Conservation (phyloP, 225 moss, liverwort and hornwort species). For the Climacium dendroides region DNA sequence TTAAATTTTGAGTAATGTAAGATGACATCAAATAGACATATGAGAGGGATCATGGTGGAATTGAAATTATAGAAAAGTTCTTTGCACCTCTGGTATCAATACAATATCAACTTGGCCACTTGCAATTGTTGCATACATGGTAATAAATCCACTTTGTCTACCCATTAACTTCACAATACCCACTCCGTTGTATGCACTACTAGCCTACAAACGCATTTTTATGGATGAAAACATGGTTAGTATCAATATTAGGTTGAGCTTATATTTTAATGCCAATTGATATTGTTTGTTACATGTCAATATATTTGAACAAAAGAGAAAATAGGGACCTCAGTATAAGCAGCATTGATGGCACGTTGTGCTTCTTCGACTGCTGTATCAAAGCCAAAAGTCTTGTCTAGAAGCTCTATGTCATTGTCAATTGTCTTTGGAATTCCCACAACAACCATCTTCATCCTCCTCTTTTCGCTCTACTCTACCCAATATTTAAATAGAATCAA, state of each 20-base stretch:
- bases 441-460: conserved; percentile 73
- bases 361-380: conserved; percentile 95
- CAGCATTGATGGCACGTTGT: conserved; percentile 87
- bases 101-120: conserved; percentile 94
- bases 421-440: conserved; percentile 91
- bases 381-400: conserved; percentile 95
- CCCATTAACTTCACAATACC: conserved; percentile 96
- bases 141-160: conserved; percentile 85
- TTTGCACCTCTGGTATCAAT: conserved; percentile 72
- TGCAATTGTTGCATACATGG: conserved; percentile 92
- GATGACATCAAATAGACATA: not conserved
- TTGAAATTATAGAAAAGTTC: not conserved
- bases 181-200: conserved; percentile 79
- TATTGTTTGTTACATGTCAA: not conserved
- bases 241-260: fast-evolving
- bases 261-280: too few relatives aligned
- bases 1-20: not conserved
- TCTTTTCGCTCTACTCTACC: conserved; percentile 46
- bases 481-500: not conserved
- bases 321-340: conserved; percentile 62
- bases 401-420: conserved; percentile 76
- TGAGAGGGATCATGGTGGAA: not conserved
- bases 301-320: not conserved
- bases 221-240: not conserved
- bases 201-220: conserved; percentile 24